A percentile compares a stretch with the other conserved stretches of the same genome.
These are phyloP conservation scores for Trifolium fragiferum DNA, from an alignment of 306 rosid genomes.

Conservation along the genomic window DNA sequence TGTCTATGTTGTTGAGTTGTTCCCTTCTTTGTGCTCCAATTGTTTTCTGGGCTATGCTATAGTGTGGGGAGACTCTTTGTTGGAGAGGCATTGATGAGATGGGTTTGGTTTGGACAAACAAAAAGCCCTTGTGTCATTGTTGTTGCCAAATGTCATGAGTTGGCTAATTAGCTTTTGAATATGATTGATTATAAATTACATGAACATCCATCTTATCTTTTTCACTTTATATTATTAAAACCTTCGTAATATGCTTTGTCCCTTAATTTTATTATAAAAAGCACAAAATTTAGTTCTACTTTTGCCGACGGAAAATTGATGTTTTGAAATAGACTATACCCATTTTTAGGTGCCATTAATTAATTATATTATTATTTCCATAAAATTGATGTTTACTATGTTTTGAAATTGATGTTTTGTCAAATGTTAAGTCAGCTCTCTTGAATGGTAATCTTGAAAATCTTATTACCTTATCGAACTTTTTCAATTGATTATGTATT, in stretches of 20 bases:
- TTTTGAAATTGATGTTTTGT: no score
- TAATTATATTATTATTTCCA: no score
- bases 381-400: no score
- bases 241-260: background rate
- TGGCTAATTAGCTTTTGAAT: slow-evolving; percentile 38
- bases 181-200: slow-evolving; percentile 37
- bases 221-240: background rate
- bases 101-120: slow-evolving; percentile 40
- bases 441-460: no score
- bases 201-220: slow-evolving; percentile 37
- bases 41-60: slow-evolving; percentile 38
- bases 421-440: no score
- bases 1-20: background rate
- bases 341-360: background rate
- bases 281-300: background rate
- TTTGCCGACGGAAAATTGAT: background rate
- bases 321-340: background rate
- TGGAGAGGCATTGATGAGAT: slow-evolving; percentile 22
- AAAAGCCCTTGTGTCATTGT: slow-evolving; percentile 45
- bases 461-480: no score
- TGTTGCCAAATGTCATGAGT: slow-evolving; percentile 34
- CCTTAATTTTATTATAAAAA: background rate
- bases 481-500: no score
- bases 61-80: slow-evolving; percentile 37
- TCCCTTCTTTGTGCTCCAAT: slow-evolving; percentile 9